Evolutionary conservation across 1,284 basidiomycete genomes (phyloP).

Genomic region (Microbotryomycetes sp.): DNA sequence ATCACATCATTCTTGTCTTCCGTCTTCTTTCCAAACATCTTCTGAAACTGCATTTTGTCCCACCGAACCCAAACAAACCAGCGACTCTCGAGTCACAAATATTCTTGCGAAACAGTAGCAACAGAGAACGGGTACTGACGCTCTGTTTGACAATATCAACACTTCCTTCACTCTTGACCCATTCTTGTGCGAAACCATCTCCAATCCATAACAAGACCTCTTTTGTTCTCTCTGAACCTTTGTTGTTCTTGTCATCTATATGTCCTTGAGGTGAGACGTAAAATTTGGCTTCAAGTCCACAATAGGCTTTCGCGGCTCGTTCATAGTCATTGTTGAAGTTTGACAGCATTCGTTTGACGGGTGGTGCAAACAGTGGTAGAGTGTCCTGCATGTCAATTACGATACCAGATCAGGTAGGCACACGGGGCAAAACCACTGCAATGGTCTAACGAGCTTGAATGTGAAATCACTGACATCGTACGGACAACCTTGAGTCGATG

Average conservation of each 20-base stretch:
- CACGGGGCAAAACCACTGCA: too few species aligned
- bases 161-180: not conserved
- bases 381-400: not conserved
- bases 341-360: not conserved
- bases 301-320: not conserved
- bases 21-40: not conserved
- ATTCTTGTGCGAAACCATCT: not conserved
- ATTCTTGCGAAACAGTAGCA: too few species aligned
- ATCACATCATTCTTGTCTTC: not conserved
- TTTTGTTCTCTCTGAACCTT: not conserved
- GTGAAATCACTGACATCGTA: too few species aligned
- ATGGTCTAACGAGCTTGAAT: too few species aligned
- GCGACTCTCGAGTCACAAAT: too few species aligned
- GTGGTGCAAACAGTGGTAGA: not conserved
- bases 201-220: not conserved
- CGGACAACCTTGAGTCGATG: not conserved
- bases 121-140: too few species aligned
- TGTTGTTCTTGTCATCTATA: not conserved
- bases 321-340: not conserved
- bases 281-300: not conserved
- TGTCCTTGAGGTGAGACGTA: not conserved
- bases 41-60: too few species aligned
- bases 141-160: not conserved
- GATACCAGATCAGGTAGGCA: not conserved
- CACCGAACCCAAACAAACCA: too few species aligned